Conservation (phyloP, 768 basidiomycete genomes). For the Lentinula sp. region DNA sequence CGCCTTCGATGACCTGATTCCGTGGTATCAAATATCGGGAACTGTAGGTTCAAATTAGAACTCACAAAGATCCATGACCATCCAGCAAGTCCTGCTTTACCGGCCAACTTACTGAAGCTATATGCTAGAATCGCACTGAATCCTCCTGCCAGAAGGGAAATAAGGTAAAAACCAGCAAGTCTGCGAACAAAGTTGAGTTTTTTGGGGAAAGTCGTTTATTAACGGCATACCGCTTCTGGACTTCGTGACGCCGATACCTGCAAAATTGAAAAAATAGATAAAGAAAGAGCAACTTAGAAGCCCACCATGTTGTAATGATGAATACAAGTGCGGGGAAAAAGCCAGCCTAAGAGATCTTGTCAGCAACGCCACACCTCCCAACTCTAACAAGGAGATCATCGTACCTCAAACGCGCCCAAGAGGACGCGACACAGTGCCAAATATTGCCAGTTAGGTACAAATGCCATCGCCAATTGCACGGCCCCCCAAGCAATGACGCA, state of each 20-base stretch:
- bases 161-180: constrained; percentile 38
- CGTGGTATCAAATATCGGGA: not conserved
- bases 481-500: constrained; percentile 12
- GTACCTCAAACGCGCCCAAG: constrained; percentile 10
- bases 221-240: constrained; percentile 35
- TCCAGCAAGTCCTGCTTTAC: constrained; percentile 32
- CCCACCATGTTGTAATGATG: constrained; percentile 44
- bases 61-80: constrained; percentile 47
- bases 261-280: not conserved
- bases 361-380: not conserved
- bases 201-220: not conserved
- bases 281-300: not conserved
- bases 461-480: constrained; percentile 12
- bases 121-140: constrained; percentile 41
- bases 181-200: constrained; percentile 15
- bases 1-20: constrained; percentile 39
- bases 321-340: constrained; percentile 46
- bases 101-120: constrained; percentile 32
- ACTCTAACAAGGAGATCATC: not conserved
- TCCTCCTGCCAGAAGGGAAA: constrained; percentile 33
- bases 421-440: constrained; percentile 9
- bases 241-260: constrained; percentile 48
- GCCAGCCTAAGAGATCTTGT: constrained; percentile 29
- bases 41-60: not conserved
- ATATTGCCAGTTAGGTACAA: constrained; percentile 8